A percentile compares a stretch with the other conserved stretches of the same genome.
These are phyloP conservation scores for Stephanodiscus triporus DNA, from an alignment of 108 stramenopile species.

Conservation along the genomic window DNA sequence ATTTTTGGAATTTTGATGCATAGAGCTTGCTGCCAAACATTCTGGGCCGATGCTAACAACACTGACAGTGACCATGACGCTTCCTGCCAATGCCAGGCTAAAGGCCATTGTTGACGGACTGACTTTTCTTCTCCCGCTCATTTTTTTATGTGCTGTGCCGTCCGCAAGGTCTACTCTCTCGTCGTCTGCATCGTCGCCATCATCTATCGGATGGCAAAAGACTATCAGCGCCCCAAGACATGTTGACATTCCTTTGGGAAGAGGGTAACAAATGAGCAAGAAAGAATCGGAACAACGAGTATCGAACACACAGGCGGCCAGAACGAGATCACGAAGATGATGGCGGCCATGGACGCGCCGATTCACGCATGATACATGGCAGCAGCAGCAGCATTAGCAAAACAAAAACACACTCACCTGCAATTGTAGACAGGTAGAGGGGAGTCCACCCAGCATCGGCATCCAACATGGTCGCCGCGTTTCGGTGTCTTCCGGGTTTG, in stretches of 20 bases:
- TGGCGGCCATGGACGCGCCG: no score
- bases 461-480: conserved; percentile 26
- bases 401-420: conserved; percentile 20
- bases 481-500: no score
- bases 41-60: conserved; percentile 37
- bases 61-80: conserved; percentile 48
- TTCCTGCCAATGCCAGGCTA: conserved; percentile 45
- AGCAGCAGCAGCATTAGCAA: no score
- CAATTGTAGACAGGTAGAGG: conserved; percentile 59
- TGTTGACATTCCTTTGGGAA: conserved; percentile 56
- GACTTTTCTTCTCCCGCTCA: conserved; percentile 29
- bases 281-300: not conserved
- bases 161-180: conserved; percentile 5
- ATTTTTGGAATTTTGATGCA: conserved; percentile 19
- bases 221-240: conserved; percentile 77
- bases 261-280: no score
- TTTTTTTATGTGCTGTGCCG: not conserved
- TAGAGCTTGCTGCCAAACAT: conserved; percentile 41
- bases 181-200: conserved; percentile 11
- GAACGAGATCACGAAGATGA: no score
- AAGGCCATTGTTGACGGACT: conserved; percentile 60
- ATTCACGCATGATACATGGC: no score
- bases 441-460: conserved; percentile 55
- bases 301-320: not conserved
- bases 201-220: conserved; percentile 55